Evolutionary conservation across 306 rosid species (phyloP).

Genomic region (Astragalus glycyphyllos): DNA sequence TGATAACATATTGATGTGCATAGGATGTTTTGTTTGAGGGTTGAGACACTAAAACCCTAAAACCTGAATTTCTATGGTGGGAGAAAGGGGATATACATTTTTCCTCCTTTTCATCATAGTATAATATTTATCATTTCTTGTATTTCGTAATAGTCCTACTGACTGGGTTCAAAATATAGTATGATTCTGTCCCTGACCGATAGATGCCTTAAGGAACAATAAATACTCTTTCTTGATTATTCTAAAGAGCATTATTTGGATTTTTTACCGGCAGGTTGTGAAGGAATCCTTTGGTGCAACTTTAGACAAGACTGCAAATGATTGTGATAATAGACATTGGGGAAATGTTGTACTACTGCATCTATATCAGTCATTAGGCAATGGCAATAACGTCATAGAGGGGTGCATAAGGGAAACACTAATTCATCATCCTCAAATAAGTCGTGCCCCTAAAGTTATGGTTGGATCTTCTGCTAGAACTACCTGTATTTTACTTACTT

Average conservation of each 20-base stretch:
- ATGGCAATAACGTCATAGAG: constrained; percentile 60
- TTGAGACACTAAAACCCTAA: constrained; percentile 1
- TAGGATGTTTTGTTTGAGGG: not conserved
- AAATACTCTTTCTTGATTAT: constrained; percentile 23
- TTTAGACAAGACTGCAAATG: constrained; percentile 49
- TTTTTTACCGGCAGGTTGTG: constrained; percentile 51
- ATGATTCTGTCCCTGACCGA: constrained; percentile 24
- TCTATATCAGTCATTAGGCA: constrained; percentile 64
- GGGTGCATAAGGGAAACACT: constrained; percentile 61
- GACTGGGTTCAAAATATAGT: constrained; percentile 1
- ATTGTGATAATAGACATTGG: constrained; percentile 58
- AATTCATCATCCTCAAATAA: constrained; percentile 38
- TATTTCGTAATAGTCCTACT: not conserved
- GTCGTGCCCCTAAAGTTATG: constrained; percentile 45
- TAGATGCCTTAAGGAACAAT: constrained; percentile 28
- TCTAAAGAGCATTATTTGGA: constrained; percentile 43
- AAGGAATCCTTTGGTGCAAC: constrained; percentile 48
- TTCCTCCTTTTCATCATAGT: constrained; percentile 12
- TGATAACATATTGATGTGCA: constrained; percentile 19
- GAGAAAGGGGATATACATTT: not conserved
- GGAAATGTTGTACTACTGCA: constrained; percentile 61
- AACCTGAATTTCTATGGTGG: not conserved
- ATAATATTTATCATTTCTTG: constrained; percentile 5
- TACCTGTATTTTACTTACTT: constrained; percentile 32
- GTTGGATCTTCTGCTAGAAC: constrained; percentile 54